Evolutionary conservation across 768 basidiomycete species (phyloP), one percentile per base, ranked within the genome.

Genomic region (Suillus discolor): DNA sequence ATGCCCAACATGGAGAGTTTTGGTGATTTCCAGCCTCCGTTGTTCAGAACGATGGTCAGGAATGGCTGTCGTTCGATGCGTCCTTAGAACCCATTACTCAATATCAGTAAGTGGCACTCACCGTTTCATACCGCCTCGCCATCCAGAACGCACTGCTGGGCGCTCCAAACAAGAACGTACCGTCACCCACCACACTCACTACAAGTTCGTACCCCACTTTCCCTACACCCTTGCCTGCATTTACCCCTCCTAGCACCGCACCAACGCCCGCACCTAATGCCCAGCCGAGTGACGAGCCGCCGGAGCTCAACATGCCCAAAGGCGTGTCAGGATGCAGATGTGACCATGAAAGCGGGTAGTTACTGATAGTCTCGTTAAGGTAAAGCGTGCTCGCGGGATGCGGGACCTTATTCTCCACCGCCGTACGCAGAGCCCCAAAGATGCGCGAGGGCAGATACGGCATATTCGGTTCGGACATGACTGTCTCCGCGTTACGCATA

Each of bases 91-190:
- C 0, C 36, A 61, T 41, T 11, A 47, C 42, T 31, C 39, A 6
- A 28, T 6, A 16, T 20, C n/a, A 13, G 45, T 9, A n/a, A 23
- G 39, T 16, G 41, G 18, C 2, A 73, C 83, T 65, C 64, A 90
- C 90, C 28, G 90, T 87, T 39, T 87, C 75, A 72, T 92, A 92
- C 55, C 82, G 81, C 69, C 84, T 81, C 1, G 91, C 89, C 75
- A 91, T 90, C 91, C 91, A 92, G 74, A 84, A 92, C 1, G 84
- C 85, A 0, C 88, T 83, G 39, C 84, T 81, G 0, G 90, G 91
- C 0, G 88, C 85, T 0, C 87, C 82, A 69, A 91, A 92, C 71
- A 91, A 70, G 69, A 81, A 92, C 7, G 84, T 85, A 0, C 91
- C 91, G 70, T 92, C 91, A 0, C 91, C 91, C 3, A 91, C 87